phyloP scores from a whole-genome alignment of 257 asterid genomes.

The Jasminum sambac region DNA sequence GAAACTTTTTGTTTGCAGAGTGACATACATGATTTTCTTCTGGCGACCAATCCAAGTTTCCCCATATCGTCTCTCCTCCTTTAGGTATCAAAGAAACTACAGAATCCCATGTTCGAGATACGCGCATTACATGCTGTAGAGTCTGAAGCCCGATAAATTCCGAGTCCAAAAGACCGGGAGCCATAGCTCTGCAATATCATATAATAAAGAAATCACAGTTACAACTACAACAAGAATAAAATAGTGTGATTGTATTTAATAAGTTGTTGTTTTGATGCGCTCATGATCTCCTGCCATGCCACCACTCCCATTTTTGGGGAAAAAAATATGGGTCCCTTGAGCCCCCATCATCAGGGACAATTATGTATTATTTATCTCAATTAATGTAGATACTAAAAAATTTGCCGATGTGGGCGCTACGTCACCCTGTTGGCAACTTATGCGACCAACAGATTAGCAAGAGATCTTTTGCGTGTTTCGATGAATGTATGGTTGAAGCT shows the following conservation, averaged over 20 bases:
- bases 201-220: neutral
- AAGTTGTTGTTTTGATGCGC: neutral
- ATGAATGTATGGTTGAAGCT: neutral
- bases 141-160: slow-evolving; percentile 72
- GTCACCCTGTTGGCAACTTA: too few relatives aligned
- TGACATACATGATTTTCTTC: slow-evolving; percentile 69
- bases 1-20: slow-evolving; percentile 31
- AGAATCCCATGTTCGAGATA: slow-evolving; percentile 85
- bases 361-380: too few relatives aligned
- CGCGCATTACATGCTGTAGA: slow-evolving; percentile 72
- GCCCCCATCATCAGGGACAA: too few relatives aligned
- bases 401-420: too few relatives aligned
- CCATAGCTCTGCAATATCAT: slow-evolving; percentile 62
- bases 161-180: slow-evolving; percentile 70
- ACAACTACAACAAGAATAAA: neutral
- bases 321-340: too few relatives aligned
- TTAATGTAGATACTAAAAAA: too few relatives aligned
- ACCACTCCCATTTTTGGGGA: too few relatives aligned
- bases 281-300: too few relatives aligned
- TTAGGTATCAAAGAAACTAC: slow-evolving; percentile 74
- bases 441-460: too few relatives aligned
- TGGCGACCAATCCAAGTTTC: slow-evolving; percentile 77
- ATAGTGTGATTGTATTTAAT: neutral
- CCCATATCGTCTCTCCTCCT: slow-evolving; percentile 97
- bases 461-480: too few relatives aligned